Base-by-base conservation (phyloP, 331 rosid species). In the Quercus lobata region DNA sequence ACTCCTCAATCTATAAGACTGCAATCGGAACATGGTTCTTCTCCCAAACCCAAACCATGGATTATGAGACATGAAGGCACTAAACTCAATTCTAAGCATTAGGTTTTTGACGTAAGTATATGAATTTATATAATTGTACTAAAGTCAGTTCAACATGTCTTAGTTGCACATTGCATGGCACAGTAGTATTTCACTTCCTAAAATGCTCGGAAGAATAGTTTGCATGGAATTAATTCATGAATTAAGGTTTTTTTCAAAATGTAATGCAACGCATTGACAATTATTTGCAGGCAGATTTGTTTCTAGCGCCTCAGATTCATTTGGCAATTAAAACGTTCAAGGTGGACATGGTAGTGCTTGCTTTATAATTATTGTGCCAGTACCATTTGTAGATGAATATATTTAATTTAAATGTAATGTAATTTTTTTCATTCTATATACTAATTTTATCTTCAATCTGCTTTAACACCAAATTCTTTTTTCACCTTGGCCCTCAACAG, bases 261-360 rank as follows among this genome's bases (percentile, higher is more conserved):
- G 46, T 66, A 85, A 68, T 80, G 15, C 58, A 60, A 83, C 16
- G 58, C 17, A 6, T 57, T 75, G 69, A 65, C 83, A 76, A 80
- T 79, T 72, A 27, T 41, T 84, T 84, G 81, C 92, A 93, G 98
- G 97, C 98, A 15, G 98, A 91, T 83, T 1, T 93, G 77, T 93
- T 91, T 85, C 73, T 93, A 78, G 98, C 92, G 0, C 97, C 98
- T 30, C 98, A 93, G 87, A 4, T 93, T 52, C 3, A 72, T 81
- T 9, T 74, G 60, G 92, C 89, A 11, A 18, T 54, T 62, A 70
- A 22, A 10, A 79, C 65, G 78, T 91, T 82, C 95, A 81, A 83
- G 37, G 63, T 91, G 70, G 84, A 85, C 83, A 83, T 52, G 98
- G 98, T 90, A 91, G 66, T 81, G 61, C 74, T 82, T 69, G 25